A percentile compares a stretch with the other conserved stretches of the same genome.
phyloP scores from a whole-genome alignment of 1,284 basidiomycete genomes.

The Ceratobasidium sp. region DNA sequence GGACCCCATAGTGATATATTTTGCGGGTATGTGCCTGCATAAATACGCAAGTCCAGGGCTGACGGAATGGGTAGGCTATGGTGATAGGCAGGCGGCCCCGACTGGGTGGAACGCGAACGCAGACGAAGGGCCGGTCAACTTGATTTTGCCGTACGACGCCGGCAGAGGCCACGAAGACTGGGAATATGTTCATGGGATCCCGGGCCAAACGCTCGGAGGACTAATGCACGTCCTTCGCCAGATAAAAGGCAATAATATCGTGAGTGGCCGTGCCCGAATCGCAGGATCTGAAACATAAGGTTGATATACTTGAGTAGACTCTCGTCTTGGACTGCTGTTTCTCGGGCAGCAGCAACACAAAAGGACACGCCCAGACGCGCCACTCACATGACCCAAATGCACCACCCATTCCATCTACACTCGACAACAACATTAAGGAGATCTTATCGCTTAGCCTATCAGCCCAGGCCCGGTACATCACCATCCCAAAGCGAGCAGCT shows the following conservation, averaged over 20 bases:
- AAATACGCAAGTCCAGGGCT: background rate
- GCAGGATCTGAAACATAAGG: no score
- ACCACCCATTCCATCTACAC: background rate
- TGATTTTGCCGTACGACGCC: constrained; percentile 35
- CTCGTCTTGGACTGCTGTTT: background rate
- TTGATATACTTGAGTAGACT: background rate
- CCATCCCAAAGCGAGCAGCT: background rate
- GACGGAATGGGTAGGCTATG: constrained; percentile 4
- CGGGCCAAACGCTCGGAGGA: no score
- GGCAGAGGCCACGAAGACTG: no score
- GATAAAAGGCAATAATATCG: no score
- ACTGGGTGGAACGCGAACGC: background rate
- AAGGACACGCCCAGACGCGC: background rate
- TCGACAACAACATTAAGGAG: background rate
- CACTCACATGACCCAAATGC: background rate
- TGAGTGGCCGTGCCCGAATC: no score
- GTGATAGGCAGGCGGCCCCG: background rate
- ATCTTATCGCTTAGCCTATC: background rate
- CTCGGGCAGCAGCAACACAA: background rate
- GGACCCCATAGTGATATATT: constrained; percentile 39
- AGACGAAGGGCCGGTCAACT: constrained; percentile 2
- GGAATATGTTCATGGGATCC: no score
- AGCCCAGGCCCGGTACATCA: background rate
- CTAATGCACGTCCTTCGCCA: no score
- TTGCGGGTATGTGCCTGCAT: constrained; percentile 20